A percentile compares a stretch with the other conserved stretches of the same genome.
Evolutionary conservation across 495 filamentous ascomycete genomes (phyloP).

Genomic region (Polyplosphaeria fusca): DNA sequence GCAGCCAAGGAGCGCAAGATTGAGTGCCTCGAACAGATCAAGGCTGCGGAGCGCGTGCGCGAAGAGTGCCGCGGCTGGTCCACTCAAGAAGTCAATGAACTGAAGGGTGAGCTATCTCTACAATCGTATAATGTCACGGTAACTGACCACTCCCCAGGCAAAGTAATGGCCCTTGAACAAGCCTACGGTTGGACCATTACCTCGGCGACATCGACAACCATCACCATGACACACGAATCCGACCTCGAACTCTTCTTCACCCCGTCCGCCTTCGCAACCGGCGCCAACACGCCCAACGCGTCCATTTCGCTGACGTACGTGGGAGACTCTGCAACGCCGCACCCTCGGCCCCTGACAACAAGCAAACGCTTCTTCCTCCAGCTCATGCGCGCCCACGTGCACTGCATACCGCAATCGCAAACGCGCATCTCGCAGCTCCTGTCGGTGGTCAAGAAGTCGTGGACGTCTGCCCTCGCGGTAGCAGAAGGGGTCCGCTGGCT

Average conservation of each 20-base stretch:
- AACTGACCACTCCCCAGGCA: conserved; percentile 53
- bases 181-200: conserved; percentile 74
- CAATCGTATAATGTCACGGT: too few species aligned
- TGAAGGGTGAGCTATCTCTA: conserved; percentile 76
- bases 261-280: conserved; percentile 53
- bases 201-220: conserved; percentile 52
- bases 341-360: conserved; percentile 42
- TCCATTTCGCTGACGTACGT: conserved; percentile 50
- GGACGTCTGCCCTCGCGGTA: conserved; percentile 56
- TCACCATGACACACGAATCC: conserved; percentile 75
- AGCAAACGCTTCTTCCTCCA: conserved; percentile 71
- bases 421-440: conserved; percentile 56
- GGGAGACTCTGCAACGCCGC: conserved; percentile 43
- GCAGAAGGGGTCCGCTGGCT: conserved; percentile 55
- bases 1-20: conserved; percentile 61
- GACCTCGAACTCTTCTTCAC: conserved; percentile 78
- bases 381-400: conserved; percentile 57
- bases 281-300: conserved; percentile 32
- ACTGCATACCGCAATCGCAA: conserved; percentile 50
- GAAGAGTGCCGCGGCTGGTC: conserved; percentile 91
- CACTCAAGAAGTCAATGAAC: conserved; percentile 65
- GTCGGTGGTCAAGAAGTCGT: conserved; percentile 52
- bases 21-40: conserved; percentile 67
- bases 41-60: conserved; percentile 75
- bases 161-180: conserved; percentile 64